Evolutionary conservation across 2,329 filamentous ascomycete genomes (phyloP), one percentile per base, ranked within the genome.

Genomic region (Chrysoporthe austroafricana): DNA sequence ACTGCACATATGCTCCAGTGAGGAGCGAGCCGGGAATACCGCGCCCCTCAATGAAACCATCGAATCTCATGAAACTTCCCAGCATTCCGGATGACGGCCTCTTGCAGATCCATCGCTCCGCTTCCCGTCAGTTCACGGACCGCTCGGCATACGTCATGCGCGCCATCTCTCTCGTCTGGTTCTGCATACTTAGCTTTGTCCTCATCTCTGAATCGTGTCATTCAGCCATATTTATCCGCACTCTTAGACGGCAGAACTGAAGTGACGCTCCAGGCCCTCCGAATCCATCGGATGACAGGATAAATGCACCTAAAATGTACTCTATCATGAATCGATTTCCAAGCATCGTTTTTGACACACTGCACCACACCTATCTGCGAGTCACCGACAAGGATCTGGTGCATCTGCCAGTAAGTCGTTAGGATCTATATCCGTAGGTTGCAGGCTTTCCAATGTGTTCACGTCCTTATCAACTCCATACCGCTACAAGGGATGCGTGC

Each of bases 401-500:
- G 13, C 21, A 16, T 61, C 2, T 34, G n/a, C 21, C 2, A 5
- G 13, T 46, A n/a, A 1, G 21, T 4, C 14, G 13, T 6, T 8
- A 18, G 13, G 9, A 18, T 61, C 9, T 32, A 8, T 61, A 11
- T 14, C 26, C 42, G 21, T 61, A 46, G 3, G 13, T 13, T 39
- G 42, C n/a, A 8, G 42, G 13, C 42, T 32, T 13, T 73, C 82
- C 82, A 66, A 84, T 82, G 36, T 79, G 78, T 84, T 81, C 81
- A 82, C 1, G 78, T 79, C 70, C 76, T 75, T n/a, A 82, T 76
- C 75, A 75, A 79, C 34, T 77, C 76, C 4, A 82, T 73, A 11
- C 78, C 73, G 69, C 82, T 85, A 60, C 79, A 86, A 43, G 83
- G 81, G 2, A 75, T 74, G n/a, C 89, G 82, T 71, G 87, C 39